Conservation (phyloP, 768 basidiomycete species). For the Tubosaeta sp. region DNA sequence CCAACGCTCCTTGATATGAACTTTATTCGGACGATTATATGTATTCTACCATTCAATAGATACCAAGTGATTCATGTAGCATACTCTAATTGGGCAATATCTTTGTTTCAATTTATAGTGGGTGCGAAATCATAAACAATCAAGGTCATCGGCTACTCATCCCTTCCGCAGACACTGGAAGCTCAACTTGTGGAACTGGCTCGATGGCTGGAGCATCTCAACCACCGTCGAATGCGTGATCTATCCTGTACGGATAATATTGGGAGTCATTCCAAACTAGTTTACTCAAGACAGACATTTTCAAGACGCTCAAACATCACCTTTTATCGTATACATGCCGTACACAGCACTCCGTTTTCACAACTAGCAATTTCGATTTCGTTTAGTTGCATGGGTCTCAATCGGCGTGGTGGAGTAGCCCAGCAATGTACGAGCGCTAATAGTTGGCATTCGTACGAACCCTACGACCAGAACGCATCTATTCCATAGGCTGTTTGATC, state of each 20-base stretch:
- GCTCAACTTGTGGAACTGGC: neutral
- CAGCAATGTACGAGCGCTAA: neutral
- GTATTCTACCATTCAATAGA: neutral
- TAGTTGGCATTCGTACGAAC: neutral
- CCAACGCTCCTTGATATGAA: neutral
- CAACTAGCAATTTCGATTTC: neutral
- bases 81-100: neutral
- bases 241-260: neutral
- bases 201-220: neutral
- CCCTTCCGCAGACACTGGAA: neutral
- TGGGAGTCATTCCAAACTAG: neutral
- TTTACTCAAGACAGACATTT: neutral
- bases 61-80: neutral
- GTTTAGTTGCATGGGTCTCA: neutral
- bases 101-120: too few species aligned
- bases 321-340: neutral
- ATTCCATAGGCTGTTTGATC: neutral
- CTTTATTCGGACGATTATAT: neutral
- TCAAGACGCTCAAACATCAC: neutral
- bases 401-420: neutral
- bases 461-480: conserved; percentile 2
- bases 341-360: neutral
- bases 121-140: too few species aligned
- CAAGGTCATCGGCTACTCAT: neutral
- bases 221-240: neutral